These are phyloP conservation scores for Corymbia maculata DNA, from an alignment of 345 rosid species.

Conservation along the genomic window DNA sequence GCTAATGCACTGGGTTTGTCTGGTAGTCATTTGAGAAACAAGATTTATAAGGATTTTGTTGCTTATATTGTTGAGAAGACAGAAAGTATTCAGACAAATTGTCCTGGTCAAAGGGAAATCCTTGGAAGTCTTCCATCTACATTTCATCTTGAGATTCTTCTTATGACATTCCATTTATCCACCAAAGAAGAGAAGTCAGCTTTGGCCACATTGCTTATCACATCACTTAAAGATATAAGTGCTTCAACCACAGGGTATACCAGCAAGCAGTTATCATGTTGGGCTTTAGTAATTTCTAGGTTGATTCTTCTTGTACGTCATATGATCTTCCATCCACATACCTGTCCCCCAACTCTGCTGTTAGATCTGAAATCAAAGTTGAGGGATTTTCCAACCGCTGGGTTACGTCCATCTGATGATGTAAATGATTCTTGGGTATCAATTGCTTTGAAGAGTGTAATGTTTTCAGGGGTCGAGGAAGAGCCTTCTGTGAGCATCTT, in stretches of 20 bases:
- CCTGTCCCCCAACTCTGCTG: slow-evolving; percentile 70
- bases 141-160: slow-evolving; percentile 85
- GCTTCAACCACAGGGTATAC: slow-evolving; percentile 26
- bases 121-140: slow-evolving; percentile 69
- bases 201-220: slow-evolving; percentile 43
- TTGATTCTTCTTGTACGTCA: slow-evolving; percentile 75
- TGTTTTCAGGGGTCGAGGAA: slow-evolving; percentile 47
- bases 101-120: slow-evolving; percentile 52
- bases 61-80: slow-evolving; percentile 54
- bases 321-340: slow-evolving; percentile 57
- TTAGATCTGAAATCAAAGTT: slow-evolving; percentile 62
- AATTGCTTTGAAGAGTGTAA: slow-evolving; percentile 34
- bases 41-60: slow-evolving; percentile 46
- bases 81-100: slow-evolving; percentile 28
- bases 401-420: slow-evolving; percentile 19
- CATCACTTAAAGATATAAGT: slow-evolving; percentile 35
- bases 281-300: slow-evolving; percentile 87
- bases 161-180: slow-evolving; percentile 88
- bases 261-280: slow-evolving; percentile 52
- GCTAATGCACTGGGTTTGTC: slow-evolving; percentile 52
- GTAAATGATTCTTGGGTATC: slow-evolving; percentile 63
- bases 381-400: slow-evolving; percentile 53
- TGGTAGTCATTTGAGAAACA: slow-evolving; percentile 61
- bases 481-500: slow-evolving; percentile 40
- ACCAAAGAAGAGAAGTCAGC: slow-evolving; percentile 54